Conservation (phyloP, 2,329 filamentous ascomycete genomes). For the Diaporthe citrichinensis region DNA sequence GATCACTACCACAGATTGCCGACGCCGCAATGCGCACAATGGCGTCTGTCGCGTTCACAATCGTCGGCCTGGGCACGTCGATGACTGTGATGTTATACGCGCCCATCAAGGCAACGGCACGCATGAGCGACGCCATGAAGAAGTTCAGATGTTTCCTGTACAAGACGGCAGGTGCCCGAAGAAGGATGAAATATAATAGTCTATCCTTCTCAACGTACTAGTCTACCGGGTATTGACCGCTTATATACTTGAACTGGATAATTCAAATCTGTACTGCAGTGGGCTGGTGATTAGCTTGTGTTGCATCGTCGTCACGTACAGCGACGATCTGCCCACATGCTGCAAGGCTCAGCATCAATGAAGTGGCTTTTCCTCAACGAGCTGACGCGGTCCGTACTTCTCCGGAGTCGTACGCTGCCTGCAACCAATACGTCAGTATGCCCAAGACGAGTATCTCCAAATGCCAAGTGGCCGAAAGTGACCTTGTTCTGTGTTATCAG, state of each 20-base stretch:
- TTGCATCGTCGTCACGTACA: not conserved
- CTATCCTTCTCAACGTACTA: not conserved
- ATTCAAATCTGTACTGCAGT: not conserved
- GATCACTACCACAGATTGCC: slow-evolving; percentile 20
- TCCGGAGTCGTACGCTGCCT: not conserved
- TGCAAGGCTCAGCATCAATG: not conserved
- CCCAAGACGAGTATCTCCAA: not conserved
- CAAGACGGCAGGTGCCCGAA: not conserved
- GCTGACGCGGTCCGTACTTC: not conserved
- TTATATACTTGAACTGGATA: not conserved
- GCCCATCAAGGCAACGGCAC: not conserved
- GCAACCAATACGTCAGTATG: not conserved
- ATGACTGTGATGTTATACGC: not conserved
- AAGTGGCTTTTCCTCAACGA: not conserved
- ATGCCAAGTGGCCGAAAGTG: not conserved
- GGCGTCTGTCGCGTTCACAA: slow-evolving; percentile 17
- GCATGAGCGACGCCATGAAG: not conserved
- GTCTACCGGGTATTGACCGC: not conserved
- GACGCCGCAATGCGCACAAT: slow-evolving; percentile 22
- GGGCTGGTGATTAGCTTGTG: not conserved
- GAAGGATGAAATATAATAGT: not conserved
- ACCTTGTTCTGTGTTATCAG: not conserved
- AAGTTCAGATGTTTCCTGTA: not conserved
- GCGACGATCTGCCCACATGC: not conserved
- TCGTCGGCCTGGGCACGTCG: not conserved